These are phyloP conservation scores for Garcia nutans DNA, from an alignment of 345 rosid species.

Conservation along the genomic window DNA sequence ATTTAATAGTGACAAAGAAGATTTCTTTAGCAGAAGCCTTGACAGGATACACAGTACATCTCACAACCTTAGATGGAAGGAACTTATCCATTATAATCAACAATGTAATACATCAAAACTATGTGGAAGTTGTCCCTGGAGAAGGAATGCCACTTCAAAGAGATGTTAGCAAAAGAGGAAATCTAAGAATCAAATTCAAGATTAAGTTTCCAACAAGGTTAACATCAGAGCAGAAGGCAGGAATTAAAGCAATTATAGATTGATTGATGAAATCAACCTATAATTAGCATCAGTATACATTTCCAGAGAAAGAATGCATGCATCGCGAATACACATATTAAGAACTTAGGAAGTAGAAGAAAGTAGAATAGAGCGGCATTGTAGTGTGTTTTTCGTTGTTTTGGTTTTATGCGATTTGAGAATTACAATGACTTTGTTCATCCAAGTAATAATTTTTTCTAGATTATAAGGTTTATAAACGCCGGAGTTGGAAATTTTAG, in stretches of 20 bases:
- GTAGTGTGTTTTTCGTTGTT: not conserved
- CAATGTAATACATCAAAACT: conserved; percentile 16
- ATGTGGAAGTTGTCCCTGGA: conserved; percentile 20
- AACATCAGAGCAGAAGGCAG: conserved; percentile 26
- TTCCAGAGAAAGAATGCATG: not conserved
- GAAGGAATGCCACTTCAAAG: conserved; percentile 30
- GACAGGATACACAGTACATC: conserved; percentile 22
- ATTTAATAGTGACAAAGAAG: conserved; percentile 21
- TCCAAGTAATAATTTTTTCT: too few species aligned
- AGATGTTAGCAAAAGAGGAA: conserved; percentile 15
- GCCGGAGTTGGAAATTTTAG: too few species aligned
- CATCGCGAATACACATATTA: conserved; percentile 3
- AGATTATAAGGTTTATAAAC: too few species aligned
- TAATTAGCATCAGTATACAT: too few species aligned
- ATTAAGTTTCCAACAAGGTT: conserved; percentile 27
- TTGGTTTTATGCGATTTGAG: not conserved
- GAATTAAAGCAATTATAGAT: conserved; percentile 10
- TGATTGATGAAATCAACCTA: not conserved
- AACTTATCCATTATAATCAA: conserved; percentile 17
- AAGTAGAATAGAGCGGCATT: not conserved
- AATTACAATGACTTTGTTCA: not conserved
- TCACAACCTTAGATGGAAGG: conserved; percentile 30
- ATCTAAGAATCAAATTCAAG: conserved; percentile 22
- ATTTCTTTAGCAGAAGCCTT: conserved; percentile 27
- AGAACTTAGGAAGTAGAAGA: not conserved